Evolutionary conservation across 2,329 filamentous ascomycete genomes (phyloP).

Genomic region (Epichloe brachyelytri): DNA sequence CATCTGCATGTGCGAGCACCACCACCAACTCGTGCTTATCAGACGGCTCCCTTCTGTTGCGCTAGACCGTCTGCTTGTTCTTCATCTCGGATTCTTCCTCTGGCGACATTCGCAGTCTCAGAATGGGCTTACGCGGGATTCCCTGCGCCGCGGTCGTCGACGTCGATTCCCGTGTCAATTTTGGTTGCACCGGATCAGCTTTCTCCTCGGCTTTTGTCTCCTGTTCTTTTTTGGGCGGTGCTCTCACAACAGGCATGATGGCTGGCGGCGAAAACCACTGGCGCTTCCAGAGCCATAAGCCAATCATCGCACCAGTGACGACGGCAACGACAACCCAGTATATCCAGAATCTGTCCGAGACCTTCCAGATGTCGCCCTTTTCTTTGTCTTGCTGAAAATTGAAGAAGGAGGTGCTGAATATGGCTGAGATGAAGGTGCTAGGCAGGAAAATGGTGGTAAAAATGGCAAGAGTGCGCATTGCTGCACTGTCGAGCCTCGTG

Average conservation of each 20-base stretch:
- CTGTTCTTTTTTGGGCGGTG: neutral
- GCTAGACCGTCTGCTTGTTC: neutral
- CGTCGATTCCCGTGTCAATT: neutral
- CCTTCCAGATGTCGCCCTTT: slow-evolving; percentile 12
- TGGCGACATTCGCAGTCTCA: neutral
- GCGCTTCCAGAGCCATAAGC: neutral
- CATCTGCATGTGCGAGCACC: neutral
- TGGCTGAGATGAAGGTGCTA: slow-evolving; percentile 34
- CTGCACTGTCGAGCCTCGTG: slow-evolving; percentile 31
- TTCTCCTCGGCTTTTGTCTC: neutral
- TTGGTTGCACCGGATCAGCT: neutral
- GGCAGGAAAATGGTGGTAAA: slow-evolving; percentile 37
- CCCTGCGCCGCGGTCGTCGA: too few relatives aligned
- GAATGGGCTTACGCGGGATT: too few relatives aligned
- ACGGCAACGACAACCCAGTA: slow-evolving; percentile 22
- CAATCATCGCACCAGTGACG: slow-evolving; percentile 11
- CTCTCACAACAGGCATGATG: neutral
- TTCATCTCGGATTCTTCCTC: neutral
- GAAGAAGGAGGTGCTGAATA: slow-evolving; percentile 36
- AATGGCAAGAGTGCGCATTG: slow-evolving; percentile 38
- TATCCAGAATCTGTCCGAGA: slow-evolving; percentile 22
- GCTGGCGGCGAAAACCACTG: neutral
- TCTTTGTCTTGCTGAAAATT: slow-evolving; percentile 13
- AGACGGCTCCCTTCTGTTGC: neutral
- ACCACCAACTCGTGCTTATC: too few relatives aligned